phyloP scores from a whole-genome alignment of 23 red algal species.

The Chondrus crispus region DNA sequence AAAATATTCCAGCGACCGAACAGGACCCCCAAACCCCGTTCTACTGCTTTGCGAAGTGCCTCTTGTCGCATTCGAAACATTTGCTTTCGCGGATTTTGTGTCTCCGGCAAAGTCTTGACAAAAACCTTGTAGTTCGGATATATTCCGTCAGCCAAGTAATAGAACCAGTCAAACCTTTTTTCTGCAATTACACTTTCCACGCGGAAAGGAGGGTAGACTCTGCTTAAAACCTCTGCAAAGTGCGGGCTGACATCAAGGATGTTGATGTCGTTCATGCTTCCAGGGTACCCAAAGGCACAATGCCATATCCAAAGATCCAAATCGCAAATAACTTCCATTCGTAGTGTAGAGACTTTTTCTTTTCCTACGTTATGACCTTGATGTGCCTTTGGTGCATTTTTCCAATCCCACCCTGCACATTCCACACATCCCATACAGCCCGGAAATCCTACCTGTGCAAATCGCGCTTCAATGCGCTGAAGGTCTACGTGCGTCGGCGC shows the following conservation, averaged over 20 bases:
- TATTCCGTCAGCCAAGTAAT: slow-evolving; percentile 16
- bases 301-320: slow-evolving; percentile 27
- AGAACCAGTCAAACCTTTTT: slow-evolving; percentile 15
- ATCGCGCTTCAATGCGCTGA: background rate
- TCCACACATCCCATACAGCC: background rate
- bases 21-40: background rate
- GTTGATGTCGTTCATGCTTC: slow-evolving; percentile 1
- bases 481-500: background rate
- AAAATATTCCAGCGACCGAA: background rate
- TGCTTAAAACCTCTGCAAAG: background rate
- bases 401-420: background rate
- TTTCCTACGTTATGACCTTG: background rate
- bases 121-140: slow-evolving; percentile 13
- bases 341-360: background rate
- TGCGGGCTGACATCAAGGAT: background rate
- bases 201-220: background rate
- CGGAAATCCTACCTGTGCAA: background rate
- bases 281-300: background rate
- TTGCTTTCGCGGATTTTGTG: background rate
- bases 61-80: background rate
- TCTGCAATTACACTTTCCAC: background rate
- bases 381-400: background rate
- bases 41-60: background rate
- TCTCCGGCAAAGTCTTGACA: background rate
- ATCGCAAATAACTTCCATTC: background rate